A percentile compares a stretch with the other conserved stretches of the same genome.
These are phyloP conservation scores for Polychytrium aggregatum DNA, from an alignment of 192 early-diverging fungal genomes.

Conservation along the genomic window DNA sequence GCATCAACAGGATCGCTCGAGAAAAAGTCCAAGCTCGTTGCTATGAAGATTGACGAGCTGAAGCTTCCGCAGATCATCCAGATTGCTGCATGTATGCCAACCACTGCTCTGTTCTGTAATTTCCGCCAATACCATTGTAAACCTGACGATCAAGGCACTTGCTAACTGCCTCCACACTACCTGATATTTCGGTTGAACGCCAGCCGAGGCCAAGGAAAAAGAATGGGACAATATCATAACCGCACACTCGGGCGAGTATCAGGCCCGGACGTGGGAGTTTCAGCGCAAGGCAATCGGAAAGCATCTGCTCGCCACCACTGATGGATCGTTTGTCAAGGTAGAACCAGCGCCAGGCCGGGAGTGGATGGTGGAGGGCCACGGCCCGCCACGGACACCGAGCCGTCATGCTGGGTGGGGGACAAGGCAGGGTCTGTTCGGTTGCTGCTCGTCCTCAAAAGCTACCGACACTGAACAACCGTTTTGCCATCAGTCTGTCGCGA, in stretches of 20 bases:
- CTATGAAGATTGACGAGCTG: constrained; percentile 49
- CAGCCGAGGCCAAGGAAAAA: constrained; percentile 44
- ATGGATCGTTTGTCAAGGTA: constrained; percentile 48
- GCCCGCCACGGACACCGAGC: too few species aligned
- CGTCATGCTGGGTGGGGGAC: too few species aligned
- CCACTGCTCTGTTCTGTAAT: background rate
- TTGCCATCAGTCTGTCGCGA: constrained; percentile 47
- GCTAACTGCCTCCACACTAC: background rate
- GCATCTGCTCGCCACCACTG: constrained; percentile 49
- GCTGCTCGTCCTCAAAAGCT: too few species aligned
- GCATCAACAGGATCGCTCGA: constrained; percentile 46
- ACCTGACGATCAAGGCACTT: too few species aligned
- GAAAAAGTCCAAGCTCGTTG: constrained; percentile 55
- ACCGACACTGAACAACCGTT: too few species aligned
- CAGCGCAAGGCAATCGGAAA: constrained; percentile 67
- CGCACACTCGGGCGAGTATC: constrained; percentile 63
- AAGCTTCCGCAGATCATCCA: constrained; percentile 65
- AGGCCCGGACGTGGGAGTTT: constrained; percentile 73
- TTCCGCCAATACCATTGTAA: too few species aligned
- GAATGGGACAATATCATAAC: constrained; percentile 92
- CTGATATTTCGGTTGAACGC: background rate
- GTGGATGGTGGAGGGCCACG: too few species aligned
- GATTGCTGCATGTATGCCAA: constrained; percentile 53
- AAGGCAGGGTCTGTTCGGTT: too few species aligned
- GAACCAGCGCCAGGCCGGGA: too few species aligned